These are phyloP conservation scores for Purpureocillium takamizusanense DNA, from an alignment of 2,329 filamentous ascomycete species.

Conservation along the genomic window DNA sequence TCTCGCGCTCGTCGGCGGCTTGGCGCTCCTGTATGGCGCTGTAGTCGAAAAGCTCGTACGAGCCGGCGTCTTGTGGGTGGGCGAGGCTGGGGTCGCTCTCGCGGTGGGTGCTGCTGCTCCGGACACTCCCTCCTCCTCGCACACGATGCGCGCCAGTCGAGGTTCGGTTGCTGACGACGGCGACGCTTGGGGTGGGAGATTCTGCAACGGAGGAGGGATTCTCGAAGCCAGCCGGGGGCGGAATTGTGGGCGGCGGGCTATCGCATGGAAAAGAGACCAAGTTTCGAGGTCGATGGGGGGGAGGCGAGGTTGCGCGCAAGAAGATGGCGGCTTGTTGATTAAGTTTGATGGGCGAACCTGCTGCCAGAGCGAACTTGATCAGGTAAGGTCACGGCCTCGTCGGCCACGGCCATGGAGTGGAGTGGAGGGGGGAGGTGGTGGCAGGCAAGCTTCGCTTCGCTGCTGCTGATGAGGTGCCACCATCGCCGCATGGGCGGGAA, in stretches of 20 bases:
- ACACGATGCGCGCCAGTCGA: conserved; percentile 16
- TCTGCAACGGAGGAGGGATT: conserved; percentile 31
- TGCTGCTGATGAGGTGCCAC: no score
- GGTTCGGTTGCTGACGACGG: conserved; percentile 11
- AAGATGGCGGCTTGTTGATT: neutral
- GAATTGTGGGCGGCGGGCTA: conserved; percentile 21
- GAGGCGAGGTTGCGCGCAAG: neutral
- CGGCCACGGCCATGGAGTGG: no score
- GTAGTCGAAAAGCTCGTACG: conserved; percentile 36
- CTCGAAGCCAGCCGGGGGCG: conserved; percentile 13
- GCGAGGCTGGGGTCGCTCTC: conserved; percentile 2
- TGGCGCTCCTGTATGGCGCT: conserved; percentile 18
- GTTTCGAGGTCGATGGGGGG: neutral
- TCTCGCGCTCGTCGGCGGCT: conserved; percentile 20
- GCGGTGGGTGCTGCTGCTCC: conserved; percentile 3
- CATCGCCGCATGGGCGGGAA: no score
- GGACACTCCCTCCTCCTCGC: conserved; percentile 25
- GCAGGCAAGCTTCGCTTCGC: no score
- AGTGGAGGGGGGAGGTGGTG: no score
- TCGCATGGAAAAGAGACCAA: neutral
- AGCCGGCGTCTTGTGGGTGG: conserved; percentile 8
- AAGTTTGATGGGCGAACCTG: no score
- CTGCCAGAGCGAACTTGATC: no score
- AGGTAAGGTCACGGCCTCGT: no score
- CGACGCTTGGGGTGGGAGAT: conserved; percentile 11